These are phyloP conservation scores for Saccharum spontaneum DNA, from an alignment of 176 grass and related monocot genomes.

Conservation along the genomic window DNA sequence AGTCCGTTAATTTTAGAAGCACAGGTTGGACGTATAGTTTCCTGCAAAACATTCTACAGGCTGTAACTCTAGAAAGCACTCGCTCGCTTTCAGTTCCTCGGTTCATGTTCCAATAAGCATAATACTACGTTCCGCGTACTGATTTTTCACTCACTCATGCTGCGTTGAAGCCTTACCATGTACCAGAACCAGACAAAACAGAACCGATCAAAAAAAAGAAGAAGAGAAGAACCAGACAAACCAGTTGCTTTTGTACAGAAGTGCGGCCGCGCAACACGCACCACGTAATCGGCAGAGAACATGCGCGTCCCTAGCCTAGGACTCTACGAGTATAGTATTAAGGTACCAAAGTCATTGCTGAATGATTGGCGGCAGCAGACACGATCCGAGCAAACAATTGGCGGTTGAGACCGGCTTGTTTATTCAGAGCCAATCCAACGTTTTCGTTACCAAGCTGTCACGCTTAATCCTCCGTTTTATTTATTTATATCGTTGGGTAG, in stretches of 20 bases:
- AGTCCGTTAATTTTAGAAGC: not conserved
- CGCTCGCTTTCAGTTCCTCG: slow-evolving; percentile 1
- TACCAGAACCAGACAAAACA: no score
- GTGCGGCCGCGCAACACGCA: not conserved
- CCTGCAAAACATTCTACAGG: not conserved
- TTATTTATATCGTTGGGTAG: not conserved
- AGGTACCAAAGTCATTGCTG: not conserved
- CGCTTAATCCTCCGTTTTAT: not conserved
- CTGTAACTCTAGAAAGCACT: not conserved
- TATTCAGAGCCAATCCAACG: slow-evolving; percentile 6
- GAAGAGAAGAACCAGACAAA: not conserved
- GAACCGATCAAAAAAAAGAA: no score
- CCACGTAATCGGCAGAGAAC: slow-evolving; percentile 4
- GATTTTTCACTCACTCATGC: no score
- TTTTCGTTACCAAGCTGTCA: not conserved
- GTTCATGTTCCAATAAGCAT: not conserved
- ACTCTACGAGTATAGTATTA: not conserved
- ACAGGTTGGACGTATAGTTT: not conserved
- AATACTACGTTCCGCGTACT: not conserved
- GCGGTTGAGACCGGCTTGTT: not conserved
- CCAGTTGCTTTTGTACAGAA: not conserved
- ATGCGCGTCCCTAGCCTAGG: not conserved
- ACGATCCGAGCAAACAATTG: slow-evolving; percentile 13
- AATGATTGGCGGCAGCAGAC: slow-evolving; percentile 28
- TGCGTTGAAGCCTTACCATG: no score